A percentile compares a stretch with the other conserved stretches of the same genome.
Conservation (phyloP, 257 asterid species). For the Primulina huaijiensis region DNA sequence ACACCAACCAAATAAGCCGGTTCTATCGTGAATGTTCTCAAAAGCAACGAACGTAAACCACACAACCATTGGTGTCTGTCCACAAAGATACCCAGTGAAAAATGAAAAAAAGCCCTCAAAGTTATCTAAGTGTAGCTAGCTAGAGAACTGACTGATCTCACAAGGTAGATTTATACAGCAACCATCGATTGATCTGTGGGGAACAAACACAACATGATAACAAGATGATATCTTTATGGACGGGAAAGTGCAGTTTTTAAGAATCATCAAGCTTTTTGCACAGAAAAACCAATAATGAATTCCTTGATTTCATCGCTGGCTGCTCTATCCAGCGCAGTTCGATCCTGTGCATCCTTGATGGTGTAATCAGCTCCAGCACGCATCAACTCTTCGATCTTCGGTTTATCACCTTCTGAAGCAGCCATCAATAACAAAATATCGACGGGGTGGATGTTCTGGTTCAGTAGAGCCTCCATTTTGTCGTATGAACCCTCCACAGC, state of each 20-base stretch:
- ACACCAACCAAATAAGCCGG: not conserved
- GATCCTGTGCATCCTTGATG: conserved; percentile 77
- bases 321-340: conserved; percentile 79
- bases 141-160: not conserved
- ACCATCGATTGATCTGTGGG: not conserved
- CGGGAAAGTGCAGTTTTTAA: not conserved
- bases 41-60: too few relatives aligned
- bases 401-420: conserved; percentile 76
- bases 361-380: conserved; percentile 84
- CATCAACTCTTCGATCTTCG: conserved; percentile 79
- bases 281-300: conserved; percentile 58
- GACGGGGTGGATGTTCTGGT: conserved; percentile 84
- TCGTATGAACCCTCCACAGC: conserved; percentile 97
- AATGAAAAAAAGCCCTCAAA: not conserved
- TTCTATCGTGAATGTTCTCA: not conserved
- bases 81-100: not conserved
- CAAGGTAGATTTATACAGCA: not conserved
- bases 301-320: conserved; percentile 60
- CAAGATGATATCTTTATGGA: not conserved
- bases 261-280: conserved; percentile 56
- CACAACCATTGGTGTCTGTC: not conserved
- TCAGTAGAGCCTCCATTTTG: conserved; percentile 83
- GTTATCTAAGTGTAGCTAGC: not conserved
- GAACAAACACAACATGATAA: not conserved
- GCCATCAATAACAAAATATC: conserved; percentile 85